Evolutionary conservation across 164 flowering plant species (phyloP), one percentile per base, ranked within the genome.

Genomic region (Liquidambar formosana): DNA sequence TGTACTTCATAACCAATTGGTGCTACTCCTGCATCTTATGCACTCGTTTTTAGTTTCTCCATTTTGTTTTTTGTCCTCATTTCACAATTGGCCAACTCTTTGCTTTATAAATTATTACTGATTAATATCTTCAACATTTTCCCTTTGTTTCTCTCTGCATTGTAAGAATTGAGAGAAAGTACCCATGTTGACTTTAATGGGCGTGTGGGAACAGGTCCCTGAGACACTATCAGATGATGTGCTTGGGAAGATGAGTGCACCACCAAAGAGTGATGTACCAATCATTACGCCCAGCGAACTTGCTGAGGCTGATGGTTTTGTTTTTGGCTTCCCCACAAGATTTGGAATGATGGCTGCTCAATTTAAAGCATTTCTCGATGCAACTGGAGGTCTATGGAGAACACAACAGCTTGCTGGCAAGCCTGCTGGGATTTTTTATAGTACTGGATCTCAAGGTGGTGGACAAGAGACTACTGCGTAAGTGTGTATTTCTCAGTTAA

Each of bases 261-360:
- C 97, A 61, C 85, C 94, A 41, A 93, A 90, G 80, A 83, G 87
- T 63, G 91, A 85, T 69, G 85, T 75, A 18, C 93, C 96, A 9
- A 76, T 83, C 44, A 90, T 90, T 61, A 77, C 86, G 16, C 93
- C 97, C 10, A 63, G 56, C 57, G 90, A 90, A 63, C 97, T 92
- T 61, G 78, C 91, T 63, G 94, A 92, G 49, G 97, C 93, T 67
- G 97, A 93, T 75, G 97, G 93, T 10, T 85, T 93, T 49, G 69
- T 93, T 43, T 90, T 93, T 66, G 97, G 96, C 4, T 93, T 93
- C 78, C 97, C 97, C 25, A 90, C 97, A 64, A 86, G 96, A 76
- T 93, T 85, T 74, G 97, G 96, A 3, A 93, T 93, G 97, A 93
- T 93, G 96, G 78, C 90, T 69, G 94, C 97, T 57, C 97, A 92